Evolutionary conservation across 306 rosid species (phyloP), one percentile per base, ranked within the genome.

Genomic region (Senna tora): DNA sequence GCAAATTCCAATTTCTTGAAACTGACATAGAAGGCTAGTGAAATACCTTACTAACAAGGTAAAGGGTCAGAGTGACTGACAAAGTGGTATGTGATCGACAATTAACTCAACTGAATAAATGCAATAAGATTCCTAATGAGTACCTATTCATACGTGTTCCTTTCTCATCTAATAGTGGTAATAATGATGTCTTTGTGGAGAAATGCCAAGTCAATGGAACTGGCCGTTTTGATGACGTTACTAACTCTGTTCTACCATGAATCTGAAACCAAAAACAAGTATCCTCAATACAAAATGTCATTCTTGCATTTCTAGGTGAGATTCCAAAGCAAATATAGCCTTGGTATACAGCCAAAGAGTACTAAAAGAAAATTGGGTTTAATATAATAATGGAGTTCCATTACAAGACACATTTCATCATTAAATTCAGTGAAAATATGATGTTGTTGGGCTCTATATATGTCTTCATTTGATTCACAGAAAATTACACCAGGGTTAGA

Each of bases 131-230:
- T 72, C 75, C 22, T 4, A 55, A 67, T 68, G 21, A 30, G 59
- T 73, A 91, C 98, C 93, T 89, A 84, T 94, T 94, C 95, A 94
- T 87, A 51, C 67, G 84, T 7, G 89, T 79, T 79, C 92, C 98
- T 39, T 87, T 84, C 78, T 91, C 87, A 43, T 94, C 90, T 28
- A 94, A 97, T 74, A 94, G 97, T 43, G 97, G 91, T 45, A 87
- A 81, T 73, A 94, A 75, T 65, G 88, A 82, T 61, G 79, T 75
- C 86, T 87, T 94, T 64, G 83, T 71, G 53, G 98, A 91, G 81
- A 94, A 94, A 83, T 89, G 96, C 97, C 98, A 89, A 49, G 94
- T 89, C 82, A 91, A 77, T 9, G 98, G 98, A 77, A 94, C 96
- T 71, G 98, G 98, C 45, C 97, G 96, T 84, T 83, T 94, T 25